Percentiles rank a stretch among this genome's conserved stretches.
phyloP scores from a whole-genome alignment of 805 yeast genomes.

The Wickerhamomyces rabaulensis region DNA sequence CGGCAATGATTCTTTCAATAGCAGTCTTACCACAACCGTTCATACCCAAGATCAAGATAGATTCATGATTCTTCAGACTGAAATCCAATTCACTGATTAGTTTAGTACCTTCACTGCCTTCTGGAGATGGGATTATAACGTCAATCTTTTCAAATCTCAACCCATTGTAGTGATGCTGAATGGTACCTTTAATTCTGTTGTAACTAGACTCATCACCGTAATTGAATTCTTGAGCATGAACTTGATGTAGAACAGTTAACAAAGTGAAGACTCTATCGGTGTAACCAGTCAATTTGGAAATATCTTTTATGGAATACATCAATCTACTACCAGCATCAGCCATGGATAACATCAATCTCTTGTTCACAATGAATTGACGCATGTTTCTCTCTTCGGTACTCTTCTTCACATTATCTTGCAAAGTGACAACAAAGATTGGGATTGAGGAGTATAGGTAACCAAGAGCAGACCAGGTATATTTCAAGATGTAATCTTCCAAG shows the following conservation, averaged over 20 bases:
- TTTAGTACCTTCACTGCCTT: conserved; percentile 57
- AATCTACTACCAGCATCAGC: conserved; percentile 94
- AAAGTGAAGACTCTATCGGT: conserved; percentile 80
- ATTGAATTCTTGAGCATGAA: conserved; percentile 51
- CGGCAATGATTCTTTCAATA: conserved; percentile 76
- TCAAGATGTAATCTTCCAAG: conserved; percentile 80
- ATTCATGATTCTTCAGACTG: conserved; percentile 45
- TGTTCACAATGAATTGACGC: conserved; percentile 86
- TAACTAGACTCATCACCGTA: conserved; percentile 35
- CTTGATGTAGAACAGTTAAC: conserved; percentile 73
- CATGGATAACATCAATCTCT: conserved; percentile 80
- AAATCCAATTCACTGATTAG: conserved; percentile 60
- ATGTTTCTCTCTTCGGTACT: conserved; percentile 51
- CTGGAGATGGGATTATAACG: conserved; percentile 65
- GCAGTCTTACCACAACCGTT: conserved; percentile 91
- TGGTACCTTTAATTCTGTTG: conserved; percentile 68
- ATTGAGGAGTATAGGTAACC: conserved; percentile 89
- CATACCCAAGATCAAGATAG: conserved; percentile 75
- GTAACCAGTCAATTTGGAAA: conserved; percentile 86
- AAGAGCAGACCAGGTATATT: conserved; percentile 91
- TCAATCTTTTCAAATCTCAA: conserved; percentile 79
- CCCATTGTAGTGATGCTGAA: conserved; percentile 74
- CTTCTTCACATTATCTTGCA: conserved; percentile 22
- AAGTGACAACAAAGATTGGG: conserved; percentile 68
- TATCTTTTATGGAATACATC: conserved; percentile 91